Evolutionary conservation across 2,329 filamentous ascomycete species (phyloP).

Genomic region (Calonectria pseudoturangicola): DNA sequence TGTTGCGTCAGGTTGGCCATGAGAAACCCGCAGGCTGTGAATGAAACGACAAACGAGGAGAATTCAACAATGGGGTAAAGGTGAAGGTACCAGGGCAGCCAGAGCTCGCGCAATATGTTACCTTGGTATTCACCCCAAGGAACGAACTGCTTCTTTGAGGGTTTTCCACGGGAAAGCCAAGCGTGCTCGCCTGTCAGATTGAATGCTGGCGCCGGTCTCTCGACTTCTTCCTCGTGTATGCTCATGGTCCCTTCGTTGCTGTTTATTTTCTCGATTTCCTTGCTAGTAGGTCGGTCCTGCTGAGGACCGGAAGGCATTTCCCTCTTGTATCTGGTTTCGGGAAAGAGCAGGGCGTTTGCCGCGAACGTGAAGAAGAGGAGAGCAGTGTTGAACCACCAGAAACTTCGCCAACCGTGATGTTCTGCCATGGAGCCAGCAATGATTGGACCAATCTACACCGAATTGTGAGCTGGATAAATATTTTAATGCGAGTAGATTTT

Average conservation of each 20-base stretch:
- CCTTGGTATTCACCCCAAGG: constrained; percentile 37
- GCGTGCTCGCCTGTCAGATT: constrained; percentile 19
- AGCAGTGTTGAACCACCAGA: constrained; percentile 37
- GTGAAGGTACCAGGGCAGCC: constrained; percentile 36
- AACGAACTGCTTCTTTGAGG: constrained; percentile 30
- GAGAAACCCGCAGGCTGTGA: constrained; percentile 34
- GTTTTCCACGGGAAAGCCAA: constrained; percentile 34
- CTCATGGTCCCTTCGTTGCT: constrained; percentile 30
- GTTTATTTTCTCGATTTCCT: constrained; percentile 23
- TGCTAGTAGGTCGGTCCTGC: not conserved
- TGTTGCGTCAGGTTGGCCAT: constrained; percentile 40
- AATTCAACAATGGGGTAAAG: constrained; percentile 38
- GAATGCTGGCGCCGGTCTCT: constrained; percentile 1
- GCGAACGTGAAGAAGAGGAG: constrained; percentile 33
- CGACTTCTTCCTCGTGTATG: constrained; percentile 23
- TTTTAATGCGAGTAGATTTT: not conserved
- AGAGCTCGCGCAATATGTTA: constrained; percentile 35
- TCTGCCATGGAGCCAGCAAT: constrained; percentile 36
- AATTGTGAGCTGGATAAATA: not conserved
- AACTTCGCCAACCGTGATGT: constrained; percentile 34
- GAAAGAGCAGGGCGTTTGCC: constrained; percentile 25
- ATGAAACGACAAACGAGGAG: constrained; percentile 33
- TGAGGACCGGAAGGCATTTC: constrained; percentile 3
- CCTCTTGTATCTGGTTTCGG: constrained; percentile 29
- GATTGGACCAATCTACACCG: constrained; percentile 28